Evolutionary conservation across 129 eudicot species (phyloP), one percentile per base, ranked within the genome.

Genomic region (Dittrichia graveolens): DNA sequence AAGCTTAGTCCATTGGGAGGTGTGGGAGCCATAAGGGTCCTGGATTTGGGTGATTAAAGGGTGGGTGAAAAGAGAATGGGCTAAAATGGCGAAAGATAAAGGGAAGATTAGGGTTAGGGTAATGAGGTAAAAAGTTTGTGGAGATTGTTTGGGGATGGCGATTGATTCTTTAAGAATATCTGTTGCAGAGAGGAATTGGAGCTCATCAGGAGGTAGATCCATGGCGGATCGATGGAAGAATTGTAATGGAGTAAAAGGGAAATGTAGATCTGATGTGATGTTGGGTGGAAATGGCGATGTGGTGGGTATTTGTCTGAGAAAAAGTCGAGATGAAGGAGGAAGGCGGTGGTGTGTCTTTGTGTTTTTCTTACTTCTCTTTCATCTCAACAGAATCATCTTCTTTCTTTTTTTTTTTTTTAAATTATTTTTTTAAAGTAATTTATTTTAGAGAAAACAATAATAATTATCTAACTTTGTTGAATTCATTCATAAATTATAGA

Each of bases 21-120:
- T 4, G 76, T 72, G 77, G 3, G 88, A 66, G 7, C 39, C 63
- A 63, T 67, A 43, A 6, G 89, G 80, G 58, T 81, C 75, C 49
- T 87, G 91, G 67, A 90, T 81, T 72, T 83, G 91, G 52, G 83
- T 1, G 47, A 90, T 75, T 48, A 90, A 46, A 0, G 96, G 96
- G 63, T 87, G 91, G 0, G 96, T 90, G 89, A 90, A 87, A 38
- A 90, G 88, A 5, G 96, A 90, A 75, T 90, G 96, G 52, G 91
- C 96, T 50, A 90, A 61, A 62, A 90, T 90, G 65, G 96, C 96
- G 70, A 90, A 90, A 10, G 96, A 90, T 0, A 90, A 82, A 5
- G 96, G 96, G 87, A 90, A 90, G 41, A 90, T 81, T 60, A 90
- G 79, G 85, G 95, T 75, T 69, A 90, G 83, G 75, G 95, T 90